Conservation (phyloP, 2,329 filamentous ascomycete genomes). For the Lithohypha guttulata region DNA sequence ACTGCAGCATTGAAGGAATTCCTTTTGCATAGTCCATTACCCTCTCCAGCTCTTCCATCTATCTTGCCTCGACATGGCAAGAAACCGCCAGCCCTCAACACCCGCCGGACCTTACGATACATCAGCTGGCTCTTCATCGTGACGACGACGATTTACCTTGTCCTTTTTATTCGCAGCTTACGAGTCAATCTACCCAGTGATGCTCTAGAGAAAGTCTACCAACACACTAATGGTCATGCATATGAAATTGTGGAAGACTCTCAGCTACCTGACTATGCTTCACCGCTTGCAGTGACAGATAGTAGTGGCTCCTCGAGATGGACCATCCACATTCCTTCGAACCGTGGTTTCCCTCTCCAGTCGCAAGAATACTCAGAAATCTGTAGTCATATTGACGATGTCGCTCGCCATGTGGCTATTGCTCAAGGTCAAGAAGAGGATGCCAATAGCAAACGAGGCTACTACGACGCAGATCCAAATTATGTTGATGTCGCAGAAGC, state of each 20-base stretch:
- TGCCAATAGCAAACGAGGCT: slow-evolving; percentile 20
- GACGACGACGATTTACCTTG: slow-evolving; percentile 37
- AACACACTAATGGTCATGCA: slow-evolving; percentile 33
- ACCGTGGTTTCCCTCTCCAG: slow-evolving; percentile 54
- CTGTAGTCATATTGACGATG: slow-evolving; percentile 55
- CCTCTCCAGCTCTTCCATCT: slow-evolving; percentile 59
- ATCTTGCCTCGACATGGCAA: slow-evolving; percentile 56
- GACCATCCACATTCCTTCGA: slow-evolving; percentile 69
- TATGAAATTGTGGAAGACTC: slow-evolving; percentile 58
- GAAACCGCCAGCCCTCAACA: slow-evolving; percentile 46
- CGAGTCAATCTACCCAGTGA: slow-evolving; percentile 17
- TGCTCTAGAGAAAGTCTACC: slow-evolving; percentile 17
- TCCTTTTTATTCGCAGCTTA: slow-evolving; percentile 32
- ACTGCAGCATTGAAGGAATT: slow-evolving; percentile 18
- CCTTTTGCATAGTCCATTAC: slow-evolving; percentile 51
- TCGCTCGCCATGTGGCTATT: slow-evolving; percentile 48
- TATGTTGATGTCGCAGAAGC: slow-evolving; percentile 69
- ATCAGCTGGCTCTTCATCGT: slow-evolving; percentile 45
- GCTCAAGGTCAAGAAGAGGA: slow-evolving; percentile 40
- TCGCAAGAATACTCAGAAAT: slow-evolving; percentile 59
- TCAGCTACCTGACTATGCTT: slow-evolving; percentile 58
- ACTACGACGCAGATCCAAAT: slow-evolving; percentile 46
- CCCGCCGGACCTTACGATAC: slow-evolving; percentile 47
- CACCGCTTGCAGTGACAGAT: slow-evolving; percentile 60
- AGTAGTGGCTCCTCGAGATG: slow-evolving; percentile 55